Percentiles rank a stretch among this genome's conserved stretches.
phyloP scores from a whole-genome alignment of 176 grass and related monocot genomes.

The Lolium rigidum region DNA sequence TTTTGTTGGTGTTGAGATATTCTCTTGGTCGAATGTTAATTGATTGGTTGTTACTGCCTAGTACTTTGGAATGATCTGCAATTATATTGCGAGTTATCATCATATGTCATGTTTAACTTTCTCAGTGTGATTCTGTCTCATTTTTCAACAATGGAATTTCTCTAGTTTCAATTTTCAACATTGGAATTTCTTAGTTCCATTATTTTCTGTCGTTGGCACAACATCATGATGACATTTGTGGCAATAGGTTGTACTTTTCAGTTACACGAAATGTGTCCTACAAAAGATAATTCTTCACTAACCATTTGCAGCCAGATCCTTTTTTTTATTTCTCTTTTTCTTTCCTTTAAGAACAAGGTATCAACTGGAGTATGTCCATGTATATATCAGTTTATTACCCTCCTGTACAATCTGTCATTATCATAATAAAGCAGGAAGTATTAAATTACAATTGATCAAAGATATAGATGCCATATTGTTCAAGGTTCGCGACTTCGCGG shows the following conservation, averaged over 20 bases:
- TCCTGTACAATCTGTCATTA: not conserved
- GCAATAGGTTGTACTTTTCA: not conserved
- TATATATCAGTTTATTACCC: constrained; percentile 13
- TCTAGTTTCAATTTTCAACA: too few species aligned
- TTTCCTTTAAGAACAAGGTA: not conserved
- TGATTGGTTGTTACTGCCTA: not conserved
- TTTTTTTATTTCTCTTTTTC: not conserved
- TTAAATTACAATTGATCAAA: constrained; percentile 48
- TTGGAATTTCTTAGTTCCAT: not conserved
- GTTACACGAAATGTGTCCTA: not conserved
- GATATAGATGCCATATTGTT: constrained; percentile 23
- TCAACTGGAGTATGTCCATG: not conserved
- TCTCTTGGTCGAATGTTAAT: not conserved
- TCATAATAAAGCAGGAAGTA: not conserved
- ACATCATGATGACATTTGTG: not conserved
- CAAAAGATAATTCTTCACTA: not conserved
- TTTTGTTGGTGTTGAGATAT: not conserved
- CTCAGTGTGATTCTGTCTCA: not conserved
- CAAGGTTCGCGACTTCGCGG: constrained; percentile 2
- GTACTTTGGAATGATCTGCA: not conserved
- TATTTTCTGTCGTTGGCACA: not conserved
- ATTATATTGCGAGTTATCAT: not conserved
- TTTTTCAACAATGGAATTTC: not conserved
- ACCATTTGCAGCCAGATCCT: not conserved
- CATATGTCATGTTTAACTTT: not conserved